phyloP scores from a whole-genome alignment of 805 yeast species.

The Diddensiella santjacobensis region DNA sequence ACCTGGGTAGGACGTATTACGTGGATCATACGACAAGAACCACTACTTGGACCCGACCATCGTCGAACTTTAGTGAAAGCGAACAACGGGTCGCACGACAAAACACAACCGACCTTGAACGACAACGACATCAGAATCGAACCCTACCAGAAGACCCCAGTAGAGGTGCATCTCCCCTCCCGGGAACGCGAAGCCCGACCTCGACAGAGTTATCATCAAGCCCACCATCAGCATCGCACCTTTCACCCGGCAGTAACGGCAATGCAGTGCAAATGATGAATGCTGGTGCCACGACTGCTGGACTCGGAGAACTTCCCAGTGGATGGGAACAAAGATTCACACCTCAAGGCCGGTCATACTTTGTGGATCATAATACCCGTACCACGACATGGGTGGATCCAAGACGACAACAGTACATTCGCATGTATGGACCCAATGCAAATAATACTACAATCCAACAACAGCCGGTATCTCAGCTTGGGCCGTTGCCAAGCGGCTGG shows the following conservation, averaged over 20 bases:
- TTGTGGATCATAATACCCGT: conserved; percentile 98
- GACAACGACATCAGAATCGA: conserved; percentile 86
- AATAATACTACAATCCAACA: conserved; percentile 86
- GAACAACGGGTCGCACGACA: conserved; percentile 53
- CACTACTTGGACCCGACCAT: conserved; percentile 98
- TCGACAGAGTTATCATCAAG: conserved; percentile 25
- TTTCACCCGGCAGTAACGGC: conserved; percentile 44
- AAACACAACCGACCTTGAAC: conserved; percentile 75
- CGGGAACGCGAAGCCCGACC: conserved; percentile 16
- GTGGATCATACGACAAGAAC: conserved; percentile 97
- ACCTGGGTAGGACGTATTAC: conserved; percentile 94
- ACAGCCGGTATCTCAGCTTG: conserved; percentile 95
- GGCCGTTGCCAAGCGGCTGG: conserved; percentile 99
- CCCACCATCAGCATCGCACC: conserved; percentile 43
- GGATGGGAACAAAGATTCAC: conserved; percentile 99
- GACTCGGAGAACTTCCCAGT: conserved; percentile 93
- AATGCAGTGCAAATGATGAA: conserved; percentile 49
- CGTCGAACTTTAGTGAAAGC: conserved; percentile 67
- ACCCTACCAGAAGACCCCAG: conserved; percentile 68
- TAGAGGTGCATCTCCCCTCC: conserved; percentile 28
- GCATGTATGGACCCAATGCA: conserved; percentile 78
- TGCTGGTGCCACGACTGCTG: conserved; percentile 87
- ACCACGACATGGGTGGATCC: conserved; percentile 99
- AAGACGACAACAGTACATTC: conserved; percentile 95
- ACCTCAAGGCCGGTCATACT: conserved; percentile 97